A percentile compares a stretch with the other conserved stretches of the same genome.
Conservation (phyloP, 352 stramenopile species). For the Stephanocyclus meneghinianus region DNA sequence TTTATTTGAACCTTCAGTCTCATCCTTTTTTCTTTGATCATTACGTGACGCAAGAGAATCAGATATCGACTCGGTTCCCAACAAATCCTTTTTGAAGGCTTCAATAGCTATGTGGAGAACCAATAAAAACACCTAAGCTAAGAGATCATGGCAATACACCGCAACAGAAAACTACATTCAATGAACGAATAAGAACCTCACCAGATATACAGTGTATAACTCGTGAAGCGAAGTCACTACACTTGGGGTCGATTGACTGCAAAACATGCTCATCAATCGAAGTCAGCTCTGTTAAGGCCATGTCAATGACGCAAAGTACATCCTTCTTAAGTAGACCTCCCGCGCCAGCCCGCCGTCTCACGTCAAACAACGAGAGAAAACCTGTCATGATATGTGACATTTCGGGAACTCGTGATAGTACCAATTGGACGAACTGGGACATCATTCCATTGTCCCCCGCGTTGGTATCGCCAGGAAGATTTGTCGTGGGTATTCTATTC, state of each 20-base stretch:
- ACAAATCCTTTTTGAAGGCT: background rate
- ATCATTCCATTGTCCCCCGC: slow-evolving; percentile 17
- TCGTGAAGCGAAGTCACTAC: slow-evolving; percentile 10
- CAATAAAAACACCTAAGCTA: background rate
- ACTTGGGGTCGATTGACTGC: slow-evolving; percentile 8
- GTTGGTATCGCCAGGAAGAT: background rate
- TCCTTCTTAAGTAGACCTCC: background rate
- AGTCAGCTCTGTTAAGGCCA: background rate
- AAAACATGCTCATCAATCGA: slow-evolving; percentile 23
- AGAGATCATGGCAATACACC: background rate
- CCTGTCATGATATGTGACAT: slow-evolving; percentile 8
- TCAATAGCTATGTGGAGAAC: background rate
- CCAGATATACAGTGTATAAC: slow-evolving; percentile 1
- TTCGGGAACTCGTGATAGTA: slow-evolving; percentile 35
- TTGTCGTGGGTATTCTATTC: background rate
- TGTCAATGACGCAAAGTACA: background rate
- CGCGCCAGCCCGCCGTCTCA: background rate
- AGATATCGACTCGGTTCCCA: background rate
- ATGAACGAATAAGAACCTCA: slow-evolving; percentile 1
- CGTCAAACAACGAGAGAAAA: slow-evolving; percentile 12
- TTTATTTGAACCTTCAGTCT: background rate
- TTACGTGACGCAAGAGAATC: background rate
- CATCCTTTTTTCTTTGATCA: background rate
- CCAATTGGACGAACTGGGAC: slow-evolving; percentile 30
- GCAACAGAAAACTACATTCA: background rate